phyloP scores from a whole-genome alignment of 2,329 filamentous ascomycete genomes.

The Cryphonectria parasitica region DNA sequence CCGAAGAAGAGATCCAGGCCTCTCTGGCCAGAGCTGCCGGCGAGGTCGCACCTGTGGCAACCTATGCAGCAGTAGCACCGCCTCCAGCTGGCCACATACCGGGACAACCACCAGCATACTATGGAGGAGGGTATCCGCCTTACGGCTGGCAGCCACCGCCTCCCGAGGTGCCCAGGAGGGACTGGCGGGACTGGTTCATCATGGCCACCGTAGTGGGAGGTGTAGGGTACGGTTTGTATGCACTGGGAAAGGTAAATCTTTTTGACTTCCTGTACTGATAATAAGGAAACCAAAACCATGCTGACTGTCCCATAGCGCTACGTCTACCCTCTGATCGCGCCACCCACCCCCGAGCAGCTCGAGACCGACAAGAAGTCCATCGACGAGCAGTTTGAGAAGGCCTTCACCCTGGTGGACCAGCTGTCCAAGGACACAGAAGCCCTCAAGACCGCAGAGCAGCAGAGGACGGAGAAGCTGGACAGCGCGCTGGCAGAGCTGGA shows the following conservation, averaged over 20 bases:
- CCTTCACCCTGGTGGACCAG: constrained; percentile 90
- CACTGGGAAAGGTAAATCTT: constrained; percentile 74
- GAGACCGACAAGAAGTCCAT: constrained; percentile 93
- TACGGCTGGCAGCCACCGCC: constrained; percentile 61
- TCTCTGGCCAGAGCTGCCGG: constrained; percentile 78
- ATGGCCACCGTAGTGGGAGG: constrained; percentile 96
- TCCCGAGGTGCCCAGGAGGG: constrained; percentile 71
- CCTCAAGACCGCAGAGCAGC: constrained; percentile 84
- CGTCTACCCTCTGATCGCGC: constrained; percentile 85
- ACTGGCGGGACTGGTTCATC: constrained; percentile 99
- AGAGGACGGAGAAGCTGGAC: constrained; percentile 83
- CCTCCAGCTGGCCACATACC: constrained; percentile 49
- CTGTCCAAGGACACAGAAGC: constrained; percentile 86
- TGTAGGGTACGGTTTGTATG: constrained; percentile 86
- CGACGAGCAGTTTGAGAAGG: constrained; percentile 90
- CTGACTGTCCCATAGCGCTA: constrained; percentile 67
- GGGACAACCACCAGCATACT: constrained; percentile 49
- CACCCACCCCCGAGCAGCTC: constrained; percentile 89
- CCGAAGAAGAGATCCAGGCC: constrained; percentile 89
- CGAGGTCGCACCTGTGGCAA: constrained; percentile 48
- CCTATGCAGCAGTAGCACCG: constrained; percentile 39
- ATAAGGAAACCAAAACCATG: neutral
- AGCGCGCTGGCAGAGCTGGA: constrained; percentile 82
- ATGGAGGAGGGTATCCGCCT: constrained; percentile 50
- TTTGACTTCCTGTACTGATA: too few relatives aligned